Base-by-base conservation (phyloP, 2,329 filamentous ascomycete species). In the Penicillium sp. region DNA sequence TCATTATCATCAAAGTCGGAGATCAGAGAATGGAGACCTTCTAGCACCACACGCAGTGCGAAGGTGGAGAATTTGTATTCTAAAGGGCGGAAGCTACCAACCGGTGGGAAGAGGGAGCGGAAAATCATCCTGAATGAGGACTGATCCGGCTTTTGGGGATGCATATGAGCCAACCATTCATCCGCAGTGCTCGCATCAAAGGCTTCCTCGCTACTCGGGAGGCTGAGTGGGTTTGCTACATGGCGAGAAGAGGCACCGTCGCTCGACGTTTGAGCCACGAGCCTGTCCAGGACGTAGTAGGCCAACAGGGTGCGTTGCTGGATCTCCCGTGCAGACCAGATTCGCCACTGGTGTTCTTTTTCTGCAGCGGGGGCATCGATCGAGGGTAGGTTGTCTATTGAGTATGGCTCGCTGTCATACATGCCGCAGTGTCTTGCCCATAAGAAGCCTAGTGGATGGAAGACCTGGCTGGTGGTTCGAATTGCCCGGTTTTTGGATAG, bases 371-470 rank as follows among this genome's bases (percentile, higher is more conserved):
- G 56, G 0, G 76, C 68, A 55, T 70, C 66, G 1, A 66, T 44
- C 2, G 71, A 67, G 4, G 78, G 77, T 1, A 79, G 53, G 12
- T 71, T 68, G 6, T 70, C 68, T 25, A 65, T 45, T 7, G 69
- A 68, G 31, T 72, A 78, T 12, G 71, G 65, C 27, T 69, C 65
- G 45, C 66, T 72, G 35, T 79, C 73, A 48, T 75, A 71, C 73
- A 79, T 77, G 15, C 77, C 76, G 52, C 75, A 79, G 51, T 79
- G 75, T 29, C 76, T 70, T 33, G 77, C 77, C 78, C 78, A 79
- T 55, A 75, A 75, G 62, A 79, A 79, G 3, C 74, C 75, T 0
- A 79, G 68, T 2, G 74, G 75, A 36, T 77, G 77, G 54, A 79
- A 79, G 2, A 77, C 73, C 53, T 79, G 77, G 55, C 74, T 77